A percentile compares a stretch with the other conserved stretches of the same genome.
These are phyloP conservation scores for Pythium monospermum DNA, from an alignment of 352 stramenopile species.

Conservation along the genomic window DNA sequence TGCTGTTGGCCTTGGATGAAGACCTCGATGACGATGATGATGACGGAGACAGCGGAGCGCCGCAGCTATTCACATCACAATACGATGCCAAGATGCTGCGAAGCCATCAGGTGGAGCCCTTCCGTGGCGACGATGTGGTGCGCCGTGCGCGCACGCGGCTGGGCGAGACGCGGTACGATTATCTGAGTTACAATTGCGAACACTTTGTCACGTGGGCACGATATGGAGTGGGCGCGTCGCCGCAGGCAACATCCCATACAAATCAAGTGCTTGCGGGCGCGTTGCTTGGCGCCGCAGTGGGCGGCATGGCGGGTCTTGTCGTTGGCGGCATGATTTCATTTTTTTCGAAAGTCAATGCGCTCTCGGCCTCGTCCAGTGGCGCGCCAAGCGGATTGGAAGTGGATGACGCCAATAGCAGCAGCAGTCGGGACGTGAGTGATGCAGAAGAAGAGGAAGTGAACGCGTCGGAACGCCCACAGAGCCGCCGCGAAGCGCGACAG, in stretches of 20 bases:
- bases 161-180: constrained; percentile 51
- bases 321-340: constrained; percentile 55
- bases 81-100: constrained; percentile 50
- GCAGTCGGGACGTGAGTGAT: no score
- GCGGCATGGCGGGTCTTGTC: constrained; percentile 51
- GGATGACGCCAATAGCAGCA: constrained; percentile 7
- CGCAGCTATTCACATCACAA: constrained; percentile 35
- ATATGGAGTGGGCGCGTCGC: constrained; percentile 50
- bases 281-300: constrained; percentile 53
- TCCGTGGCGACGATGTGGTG: constrained; percentile 39
- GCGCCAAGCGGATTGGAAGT: background rate
- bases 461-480: background rate
- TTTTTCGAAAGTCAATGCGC: constrained; percentile 50
- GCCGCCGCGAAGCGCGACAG: constrained; percentile 25
- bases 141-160: constrained; percentile 41
- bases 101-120: constrained; percentile 33
- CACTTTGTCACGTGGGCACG: constrained; percentile 75
- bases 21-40: no score
- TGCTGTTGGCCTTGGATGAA: constrained; percentile 3
- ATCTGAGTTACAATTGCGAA: constrained; percentile 59
- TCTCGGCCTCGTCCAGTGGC: constrained; percentile 36
- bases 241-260: constrained; percentile 47
- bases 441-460: constrained; percentile 9
- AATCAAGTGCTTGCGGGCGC: constrained; percentile 59
- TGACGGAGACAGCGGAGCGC: constrained; percentile 5